These are phyloP conservation scores for Spergularia azorica DNA, from an alignment of 179 eudicot species.

Conservation along the genomic window DNA sequence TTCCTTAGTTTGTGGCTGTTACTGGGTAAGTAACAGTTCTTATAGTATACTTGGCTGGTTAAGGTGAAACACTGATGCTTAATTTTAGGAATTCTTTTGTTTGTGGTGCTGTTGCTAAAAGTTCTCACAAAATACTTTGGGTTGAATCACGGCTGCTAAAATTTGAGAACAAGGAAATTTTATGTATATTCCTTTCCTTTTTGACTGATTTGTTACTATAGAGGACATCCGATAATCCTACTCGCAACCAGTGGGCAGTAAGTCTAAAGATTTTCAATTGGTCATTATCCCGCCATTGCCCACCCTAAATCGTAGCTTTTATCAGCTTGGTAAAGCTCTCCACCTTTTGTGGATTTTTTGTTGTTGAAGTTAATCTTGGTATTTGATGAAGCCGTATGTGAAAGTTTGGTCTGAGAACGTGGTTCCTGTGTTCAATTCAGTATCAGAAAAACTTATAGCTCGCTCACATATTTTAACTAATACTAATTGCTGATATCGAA, in stretches of 20 bases:
- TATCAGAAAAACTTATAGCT: neutral
- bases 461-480: conserved; percentile 24
- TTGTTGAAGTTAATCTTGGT: neutral
- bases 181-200: no score
- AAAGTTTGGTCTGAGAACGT: neutral
- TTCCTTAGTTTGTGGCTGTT: neutral
- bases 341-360: neutral
- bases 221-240: neutral
- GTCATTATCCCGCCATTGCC: conserved; percentile 1
- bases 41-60: neutral
- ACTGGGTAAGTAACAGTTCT: neutral
- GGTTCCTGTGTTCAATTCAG: neutral
- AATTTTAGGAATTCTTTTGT: neutral
- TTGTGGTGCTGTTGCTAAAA: conserved; percentile 8
- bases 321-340: conserved; percentile 9
- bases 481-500: conserved; percentile 33
- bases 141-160: neutral
- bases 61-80: neutral
- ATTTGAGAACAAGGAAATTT: neutral
- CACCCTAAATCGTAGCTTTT: neutral
- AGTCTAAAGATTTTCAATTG: neutral
- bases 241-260: conserved; percentile 2
- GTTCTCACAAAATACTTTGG: neutral
- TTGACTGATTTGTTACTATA: neutral
- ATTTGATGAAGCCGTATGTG: conserved; percentile 1